Percentiles rank a stretch among this genome's conserved stretches.
These are phyloP conservation scores for Telfairia occidentalis DNA, from an alignment of 331 rosid species.

Conservation along the genomic window DNA sequence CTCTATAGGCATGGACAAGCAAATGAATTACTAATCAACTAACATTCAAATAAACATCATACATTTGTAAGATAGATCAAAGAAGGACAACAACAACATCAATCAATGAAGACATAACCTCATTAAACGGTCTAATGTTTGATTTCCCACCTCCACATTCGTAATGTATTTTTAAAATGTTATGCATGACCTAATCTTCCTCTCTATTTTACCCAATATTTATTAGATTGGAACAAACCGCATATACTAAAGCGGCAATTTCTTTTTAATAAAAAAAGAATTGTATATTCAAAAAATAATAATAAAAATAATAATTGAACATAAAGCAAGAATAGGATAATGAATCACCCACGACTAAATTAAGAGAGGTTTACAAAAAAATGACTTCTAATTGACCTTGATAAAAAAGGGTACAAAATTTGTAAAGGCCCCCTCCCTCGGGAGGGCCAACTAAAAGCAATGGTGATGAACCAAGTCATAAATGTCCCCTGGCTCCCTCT, in stretches of 20 bases:
- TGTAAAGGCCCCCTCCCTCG: not conserved
- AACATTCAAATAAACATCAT: not conserved
- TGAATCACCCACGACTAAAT: not conserved
- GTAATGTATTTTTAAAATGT: not conserved
- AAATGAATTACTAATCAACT: not conserved
- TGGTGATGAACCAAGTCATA: not conserved
- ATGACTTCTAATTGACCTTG: not conserved
- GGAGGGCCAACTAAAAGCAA: not conserved
- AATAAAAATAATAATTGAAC: not conserved
- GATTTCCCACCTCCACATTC: not conserved
- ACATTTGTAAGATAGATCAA: not conserved
- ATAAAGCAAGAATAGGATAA: not conserved
- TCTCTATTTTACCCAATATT: too few relatives aligned
- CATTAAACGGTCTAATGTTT: not conserved
- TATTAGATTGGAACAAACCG: too few relatives aligned
- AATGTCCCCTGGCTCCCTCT: not conserved
- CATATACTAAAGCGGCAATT: not conserved
- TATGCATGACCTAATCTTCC: not conserved
- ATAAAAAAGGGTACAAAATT: not conserved
- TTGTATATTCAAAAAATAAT: not conserved
- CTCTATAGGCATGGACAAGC: not conserved
- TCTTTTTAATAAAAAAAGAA: not conserved
- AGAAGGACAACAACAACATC: not conserved
- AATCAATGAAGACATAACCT: not conserved
- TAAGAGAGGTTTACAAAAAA: not conserved